Percentiles rank a stretch among this genome's conserved stretches.
Evolutionary conservation across 129 eudicot species (phyloP).

Genomic region (Calendula officinalis): DNA sequence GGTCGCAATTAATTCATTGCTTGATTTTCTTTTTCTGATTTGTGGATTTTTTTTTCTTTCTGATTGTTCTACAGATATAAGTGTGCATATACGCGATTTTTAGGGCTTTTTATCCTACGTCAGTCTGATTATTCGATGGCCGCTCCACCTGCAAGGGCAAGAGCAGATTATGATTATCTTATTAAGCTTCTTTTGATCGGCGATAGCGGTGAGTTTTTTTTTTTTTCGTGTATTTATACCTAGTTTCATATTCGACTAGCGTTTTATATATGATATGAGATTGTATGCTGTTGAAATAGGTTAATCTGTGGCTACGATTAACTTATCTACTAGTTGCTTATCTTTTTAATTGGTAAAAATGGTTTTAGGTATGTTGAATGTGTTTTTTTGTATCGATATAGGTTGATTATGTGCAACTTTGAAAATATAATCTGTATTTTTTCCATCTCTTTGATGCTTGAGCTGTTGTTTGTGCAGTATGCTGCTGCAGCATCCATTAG

Average conservation of each 20-base stretch:
- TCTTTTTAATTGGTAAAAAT: neutral
- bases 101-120: no score
- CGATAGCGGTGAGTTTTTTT: neutral
- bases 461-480: no score
- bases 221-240: neutral
- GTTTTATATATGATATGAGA: constrained; percentile 2
- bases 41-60: no score
- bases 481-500: no score
- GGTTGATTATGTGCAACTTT: constrained; percentile 6
- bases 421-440: no score
- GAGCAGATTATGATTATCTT: constrained; percentile 6
- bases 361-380: constrained; percentile 8
- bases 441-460: no score
- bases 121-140: neutral
- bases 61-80: no score
- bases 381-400: constrained; percentile 19
- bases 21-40: no score
- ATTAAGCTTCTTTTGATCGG: constrained; percentile 2
- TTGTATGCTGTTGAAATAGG: constrained; percentile 10
- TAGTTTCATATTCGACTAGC: neutral
- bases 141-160: neutral
- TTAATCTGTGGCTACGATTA: neutral
- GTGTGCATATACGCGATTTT: no score
- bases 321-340: constrained; percentile 6
- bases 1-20: no score